Evolutionary conservation across 2,329 filamentous ascomycete genomes (phyloP), one percentile per base, ranked within the genome.

Genomic region (Ramularia collo-cygni): DNA sequence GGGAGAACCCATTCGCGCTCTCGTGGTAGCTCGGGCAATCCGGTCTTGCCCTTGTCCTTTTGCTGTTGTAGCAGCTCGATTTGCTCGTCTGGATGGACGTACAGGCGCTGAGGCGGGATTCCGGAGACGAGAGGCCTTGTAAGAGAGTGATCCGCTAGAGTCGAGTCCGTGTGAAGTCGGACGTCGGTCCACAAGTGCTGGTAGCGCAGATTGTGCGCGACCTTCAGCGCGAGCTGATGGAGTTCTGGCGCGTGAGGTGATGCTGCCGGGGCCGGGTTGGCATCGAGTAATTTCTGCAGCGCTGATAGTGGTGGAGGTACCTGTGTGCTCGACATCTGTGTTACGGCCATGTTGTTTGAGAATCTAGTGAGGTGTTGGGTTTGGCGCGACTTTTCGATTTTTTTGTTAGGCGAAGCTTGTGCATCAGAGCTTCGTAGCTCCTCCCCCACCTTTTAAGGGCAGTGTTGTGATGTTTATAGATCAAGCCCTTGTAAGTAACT

Each of bases 11-110:
- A 90, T 65, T 90, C 85, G 31, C 69, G 61, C 63, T 84, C 77
- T 2, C 55, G 48, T 10, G 33, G 35, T 19, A 59, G 37, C 12
- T 55, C 50, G 2, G 58, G 53, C 46, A 53, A 51, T 13, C 55
- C 55, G 2, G 44, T 54, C 35, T 59, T 58, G 31, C 61, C 62
- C 28, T 54, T 55, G 45, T 56, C 54, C 38, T 62, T 61, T 39
- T 74, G 48, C 66, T 62, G 37, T 67, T 81, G 79, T 40, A 89
- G 69, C 40, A 83, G 73, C 48, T 77, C 79, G 49, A 85, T 79
- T 64, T 90, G 85, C 64, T 89, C 85, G 60, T 92, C 85, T 2
- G 85, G 85, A 56, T 92, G 84, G 37, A 85, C 70, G 62, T 92
- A 90, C 29, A 88, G 71, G 32, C 81, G 75, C 31, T 75, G 73